Conservation (phyloP, 2,329 filamentous ascomycete genomes). For the Juglanconis juglandina region DNA sequence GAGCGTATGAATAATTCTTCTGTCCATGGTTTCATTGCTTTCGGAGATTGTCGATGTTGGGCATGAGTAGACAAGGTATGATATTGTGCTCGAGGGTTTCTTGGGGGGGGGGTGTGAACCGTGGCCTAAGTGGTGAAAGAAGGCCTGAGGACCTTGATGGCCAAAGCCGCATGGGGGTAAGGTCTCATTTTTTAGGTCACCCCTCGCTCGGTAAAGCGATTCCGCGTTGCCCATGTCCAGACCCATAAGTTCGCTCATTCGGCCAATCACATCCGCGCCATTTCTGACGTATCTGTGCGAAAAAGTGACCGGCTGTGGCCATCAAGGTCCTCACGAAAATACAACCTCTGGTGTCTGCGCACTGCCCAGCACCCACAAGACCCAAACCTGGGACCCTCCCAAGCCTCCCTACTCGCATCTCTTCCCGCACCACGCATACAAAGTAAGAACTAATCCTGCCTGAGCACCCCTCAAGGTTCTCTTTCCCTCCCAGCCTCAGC, state of each 20-base stretch:
- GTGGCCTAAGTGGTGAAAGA: no score
- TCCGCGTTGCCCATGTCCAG: no score
- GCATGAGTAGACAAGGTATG: no score
- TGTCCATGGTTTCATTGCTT: no score
- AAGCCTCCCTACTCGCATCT: neutral
- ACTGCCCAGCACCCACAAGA: neutral
- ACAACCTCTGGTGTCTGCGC: neutral
- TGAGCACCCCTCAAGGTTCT: neutral
- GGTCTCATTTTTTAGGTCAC: no score
- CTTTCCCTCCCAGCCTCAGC: neutral
- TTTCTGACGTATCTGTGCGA: neutral
- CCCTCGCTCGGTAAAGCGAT: no score
- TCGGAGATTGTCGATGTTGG: no score
- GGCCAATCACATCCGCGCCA: neutral
- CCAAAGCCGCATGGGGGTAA: neutral
- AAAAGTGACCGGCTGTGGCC: neutral
- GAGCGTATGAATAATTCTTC: no score
- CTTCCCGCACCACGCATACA: no score
- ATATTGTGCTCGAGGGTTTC: no score
- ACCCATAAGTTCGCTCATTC: neutral
- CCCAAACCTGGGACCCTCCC: neutral
- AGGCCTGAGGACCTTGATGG: constrained; percentile 13
- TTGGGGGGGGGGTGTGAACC: no score
- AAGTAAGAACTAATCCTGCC: no score
- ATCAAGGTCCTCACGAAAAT: constrained; percentile 4